Conservation (phyloP, 129 eudicot species). For the Cynara cardunculus region DNA sequence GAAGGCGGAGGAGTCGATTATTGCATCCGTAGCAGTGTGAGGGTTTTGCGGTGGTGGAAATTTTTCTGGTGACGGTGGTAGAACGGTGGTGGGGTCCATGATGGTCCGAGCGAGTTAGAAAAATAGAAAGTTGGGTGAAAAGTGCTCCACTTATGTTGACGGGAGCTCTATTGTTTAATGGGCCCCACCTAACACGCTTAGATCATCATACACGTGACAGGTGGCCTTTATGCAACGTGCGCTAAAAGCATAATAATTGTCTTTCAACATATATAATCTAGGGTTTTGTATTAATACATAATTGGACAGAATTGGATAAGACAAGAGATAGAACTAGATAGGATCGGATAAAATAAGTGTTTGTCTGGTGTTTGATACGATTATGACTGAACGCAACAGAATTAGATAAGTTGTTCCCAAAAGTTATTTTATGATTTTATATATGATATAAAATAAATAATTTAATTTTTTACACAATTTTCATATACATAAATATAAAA, state of each 20-base stretch:
- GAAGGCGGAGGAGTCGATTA: neutral
- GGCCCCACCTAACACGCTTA: neutral
- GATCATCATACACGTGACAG: neutral
- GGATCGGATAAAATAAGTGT: too few relatives aligned
- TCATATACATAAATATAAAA: too few relatives aligned
- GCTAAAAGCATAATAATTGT: neutral
- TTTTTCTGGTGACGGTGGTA: conserved; percentile 9
- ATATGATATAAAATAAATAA: too few relatives aligned
- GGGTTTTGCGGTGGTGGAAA: conserved; percentile 21
- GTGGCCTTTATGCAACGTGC: neutral
- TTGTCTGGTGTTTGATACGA: too few relatives aligned
- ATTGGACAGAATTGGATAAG: too few relatives aligned
- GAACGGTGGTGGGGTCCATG: conserved; percentile 34
- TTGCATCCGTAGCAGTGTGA: conserved; percentile 8
- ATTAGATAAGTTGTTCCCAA: too few relatives aligned
- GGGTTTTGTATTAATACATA: too few relatives aligned
- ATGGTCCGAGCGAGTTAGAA: neutral
- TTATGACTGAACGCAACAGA: too few relatives aligned
- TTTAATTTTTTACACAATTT: too few relatives aligned
- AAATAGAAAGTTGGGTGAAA: conserved; percentile 5
- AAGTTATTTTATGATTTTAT: too few relatives aligned
- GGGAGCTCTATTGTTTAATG: neutral
- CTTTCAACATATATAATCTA: too few relatives aligned
- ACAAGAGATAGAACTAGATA: too few relatives aligned
- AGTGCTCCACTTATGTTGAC: conserved; percentile 4